phyloP scores from a whole-genome alignment of 345 rosid genomes.

The Clarkia xantiana region DNA sequence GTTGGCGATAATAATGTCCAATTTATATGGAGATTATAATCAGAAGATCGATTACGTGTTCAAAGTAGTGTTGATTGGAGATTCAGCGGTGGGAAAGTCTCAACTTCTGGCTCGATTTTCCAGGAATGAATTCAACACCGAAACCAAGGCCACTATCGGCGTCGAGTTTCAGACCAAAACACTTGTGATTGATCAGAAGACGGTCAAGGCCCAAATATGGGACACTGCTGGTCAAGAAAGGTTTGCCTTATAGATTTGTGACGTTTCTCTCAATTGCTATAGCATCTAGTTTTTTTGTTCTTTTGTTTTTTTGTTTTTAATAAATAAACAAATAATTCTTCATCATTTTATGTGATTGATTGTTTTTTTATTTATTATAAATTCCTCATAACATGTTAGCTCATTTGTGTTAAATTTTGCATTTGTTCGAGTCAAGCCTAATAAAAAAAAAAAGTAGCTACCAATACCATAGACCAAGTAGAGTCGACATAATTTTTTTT shows the following conservation, averaged over 20 bases:
- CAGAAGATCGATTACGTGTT: slow-evolving; percentile 82
- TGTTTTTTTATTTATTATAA: no score
- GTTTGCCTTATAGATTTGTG: no score
- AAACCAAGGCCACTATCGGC: slow-evolving; percentile 81
- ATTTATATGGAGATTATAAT: slow-evolving; percentile 57
- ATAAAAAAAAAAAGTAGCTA: no score
- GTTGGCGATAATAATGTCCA: slow-evolving; percentile 34
- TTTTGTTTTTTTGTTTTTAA: no score
- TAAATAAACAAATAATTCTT: no score
- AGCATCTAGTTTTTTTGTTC: no score
- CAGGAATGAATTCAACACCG: slow-evolving; percentile 67
- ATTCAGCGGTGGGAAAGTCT: slow-evolving; percentile 76
- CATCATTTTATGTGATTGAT: no score
- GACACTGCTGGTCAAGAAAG: slow-evolving; percentile 88
- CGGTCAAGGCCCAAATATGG: slow-evolving; percentile 84
- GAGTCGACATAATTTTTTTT: no score
- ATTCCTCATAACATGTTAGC: background rate
- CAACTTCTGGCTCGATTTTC: slow-evolving; percentile 68
- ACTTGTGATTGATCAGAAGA: slow-evolving; percentile 57
- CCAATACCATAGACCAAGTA: no score
- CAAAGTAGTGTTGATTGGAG: slow-evolving; percentile 70
- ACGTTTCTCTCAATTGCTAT: no score
- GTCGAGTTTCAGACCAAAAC: slow-evolving; percentile 84
- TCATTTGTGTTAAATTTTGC: no score
- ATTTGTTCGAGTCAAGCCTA: no score